Conservation (phyloP, 2,329 filamentous ascomycete genomes). For the Talaromyces islandicus region DNA sequence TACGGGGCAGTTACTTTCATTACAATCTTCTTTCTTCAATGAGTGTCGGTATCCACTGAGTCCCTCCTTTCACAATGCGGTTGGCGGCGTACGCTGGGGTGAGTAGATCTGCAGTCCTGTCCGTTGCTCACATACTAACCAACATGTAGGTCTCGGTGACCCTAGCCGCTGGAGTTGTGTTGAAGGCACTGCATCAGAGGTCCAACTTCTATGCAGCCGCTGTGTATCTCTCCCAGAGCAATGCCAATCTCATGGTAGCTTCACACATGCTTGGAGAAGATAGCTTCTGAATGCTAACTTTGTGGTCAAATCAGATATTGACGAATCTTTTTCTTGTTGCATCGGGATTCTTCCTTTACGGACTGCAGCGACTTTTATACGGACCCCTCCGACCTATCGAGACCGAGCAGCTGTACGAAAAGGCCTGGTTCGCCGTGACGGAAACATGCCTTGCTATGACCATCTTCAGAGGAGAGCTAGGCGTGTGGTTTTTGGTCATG, state of each 20-base stretch:
- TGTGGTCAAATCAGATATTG: conserved; percentile 57
- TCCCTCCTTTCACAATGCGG: conserved; percentile 33
- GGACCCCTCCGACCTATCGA: conserved; percentile 87
- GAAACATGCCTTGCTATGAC: conserved; percentile 98
- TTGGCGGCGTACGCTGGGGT: conserved; percentile 49
- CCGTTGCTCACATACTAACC: conserved; percentile 6
- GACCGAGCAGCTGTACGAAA: conserved; percentile 94
- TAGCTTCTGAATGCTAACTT: conserved; percentile 2
- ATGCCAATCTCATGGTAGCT: conserved; percentile 80
- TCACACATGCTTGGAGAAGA: background rate
- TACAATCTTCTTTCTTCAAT: conserved; percentile 16
- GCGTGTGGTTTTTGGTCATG: conserved; percentile 93
- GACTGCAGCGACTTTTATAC: conserved; percentile 83
- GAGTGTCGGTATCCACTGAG: conserved; percentile 15
- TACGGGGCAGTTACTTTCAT: background rate
- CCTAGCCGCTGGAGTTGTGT: conserved; percentile 74
- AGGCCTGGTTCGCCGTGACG: conserved; percentile 95
- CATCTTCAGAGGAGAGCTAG: conserved; percentile 91
- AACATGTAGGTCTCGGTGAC: conserved; percentile 65
- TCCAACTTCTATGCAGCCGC: conserved; percentile 98
- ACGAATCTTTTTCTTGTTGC: conserved; percentile 83
- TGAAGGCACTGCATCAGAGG: conserved; percentile 89
- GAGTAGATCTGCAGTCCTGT: conserved; percentile 19
- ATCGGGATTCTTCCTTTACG: conserved; percentile 75
- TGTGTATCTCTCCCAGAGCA: conserved; percentile 94